phyloP scores from a whole-genome alignment of 2,329 filamentous ascomycete genomes.

The Colletotrichum sp. region DNA sequence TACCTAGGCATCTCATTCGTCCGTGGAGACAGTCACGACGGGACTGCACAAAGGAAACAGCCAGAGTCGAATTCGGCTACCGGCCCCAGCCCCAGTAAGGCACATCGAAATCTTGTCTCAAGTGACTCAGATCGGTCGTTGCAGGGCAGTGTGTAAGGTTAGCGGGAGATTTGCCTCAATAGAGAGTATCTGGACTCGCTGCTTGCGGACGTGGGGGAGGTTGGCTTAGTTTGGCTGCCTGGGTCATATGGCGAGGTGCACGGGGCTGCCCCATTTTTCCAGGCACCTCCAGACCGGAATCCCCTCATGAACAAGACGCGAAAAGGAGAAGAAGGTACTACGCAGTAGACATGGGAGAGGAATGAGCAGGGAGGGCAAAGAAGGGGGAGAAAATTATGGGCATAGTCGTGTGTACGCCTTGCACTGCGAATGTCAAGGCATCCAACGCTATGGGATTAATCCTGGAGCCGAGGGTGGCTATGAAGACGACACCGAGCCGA shows the following conservation, averaged over 20 bases:
- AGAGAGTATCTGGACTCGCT: background rate
- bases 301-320: background rate
- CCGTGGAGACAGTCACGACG: background rate
- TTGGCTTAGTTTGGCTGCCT: background rate
- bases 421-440: background rate
- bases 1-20: background rate
- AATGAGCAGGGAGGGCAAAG: background rate
- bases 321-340: background rate
- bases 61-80: background rate
- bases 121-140: background rate
- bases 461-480: background rate
- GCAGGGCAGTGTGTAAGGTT: background rate
- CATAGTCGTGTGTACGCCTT: background rate
- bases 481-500: background rate
- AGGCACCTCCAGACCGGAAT: background rate
- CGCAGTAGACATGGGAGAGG: background rate
- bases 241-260: background rate
- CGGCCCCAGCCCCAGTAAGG: background rate
- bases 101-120: fast-evolving
- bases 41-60: background rate
- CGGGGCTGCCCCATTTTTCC: background rate
- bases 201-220: background rate
- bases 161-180: background rate
- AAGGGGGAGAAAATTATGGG: too few species aligned
- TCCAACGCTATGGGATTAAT: background rate